phyloP scores from a whole-genome alignment of 805 yeast genomes.

The Lachancea kluyveri region DNA sequence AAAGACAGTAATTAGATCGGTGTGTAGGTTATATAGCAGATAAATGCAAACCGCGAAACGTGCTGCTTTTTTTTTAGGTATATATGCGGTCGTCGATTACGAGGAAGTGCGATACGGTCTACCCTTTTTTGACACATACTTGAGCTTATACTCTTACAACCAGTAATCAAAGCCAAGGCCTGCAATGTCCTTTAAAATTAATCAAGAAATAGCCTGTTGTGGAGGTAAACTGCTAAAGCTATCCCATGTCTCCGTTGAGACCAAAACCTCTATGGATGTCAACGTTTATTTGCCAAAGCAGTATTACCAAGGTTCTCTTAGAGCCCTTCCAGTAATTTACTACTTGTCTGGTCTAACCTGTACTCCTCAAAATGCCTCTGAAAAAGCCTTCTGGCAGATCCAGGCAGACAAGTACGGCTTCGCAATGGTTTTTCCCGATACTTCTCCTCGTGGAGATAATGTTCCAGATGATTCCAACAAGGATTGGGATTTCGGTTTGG shows the following conservation, averaged over 20 bases:
- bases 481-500: conserved; percentile 85
- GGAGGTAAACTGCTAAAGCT: conserved; percentile 76
- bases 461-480: conserved; percentile 64
- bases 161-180: too few relatives aligned
- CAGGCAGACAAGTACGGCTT: conserved; percentile 78
- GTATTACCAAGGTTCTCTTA: conserved; percentile 25
- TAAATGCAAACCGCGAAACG: too few relatives aligned
- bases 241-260: conserved; percentile 59
- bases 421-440: conserved; percentile 90
- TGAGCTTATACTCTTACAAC: too few relatives aligned
- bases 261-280: conserved; percentile 72
- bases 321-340: conserved; percentile 61
- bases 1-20: too few relatives aligned
- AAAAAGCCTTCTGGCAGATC: conserved; percentile 83
- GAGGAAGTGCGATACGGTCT: too few relatives aligned
- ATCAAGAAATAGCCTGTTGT: conserved; percentile 50
- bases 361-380: conserved; percentile 87
- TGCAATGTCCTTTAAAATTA: conserved; percentile 40
- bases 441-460: conserved; percentile 85
- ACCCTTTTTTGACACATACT: too few relatives aligned
- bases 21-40: too few relatives aligned
- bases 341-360: conserved; percentile 90
- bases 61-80: too few relatives aligned
- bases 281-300: conserved; percentile 75
- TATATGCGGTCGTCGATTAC: too few relatives aligned